Evolutionary conservation across 208 protist species (phyloP).

Genomic region (Angomonas ambiguus): DNA sequence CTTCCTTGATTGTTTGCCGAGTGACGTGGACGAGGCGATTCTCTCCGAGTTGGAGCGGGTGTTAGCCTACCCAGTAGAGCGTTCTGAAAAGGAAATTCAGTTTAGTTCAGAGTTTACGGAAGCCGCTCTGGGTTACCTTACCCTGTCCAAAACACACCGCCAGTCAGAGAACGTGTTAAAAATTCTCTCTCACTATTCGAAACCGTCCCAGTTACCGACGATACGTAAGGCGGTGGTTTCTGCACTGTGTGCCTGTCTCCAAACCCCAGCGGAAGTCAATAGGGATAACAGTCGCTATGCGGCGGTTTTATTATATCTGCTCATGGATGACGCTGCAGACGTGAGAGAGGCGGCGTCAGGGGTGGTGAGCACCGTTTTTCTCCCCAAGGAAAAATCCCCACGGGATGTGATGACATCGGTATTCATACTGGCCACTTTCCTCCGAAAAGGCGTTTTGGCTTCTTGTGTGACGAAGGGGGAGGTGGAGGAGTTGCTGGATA

Average conservation of each 20-base stretch:
- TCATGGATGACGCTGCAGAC: constrained; percentile 69
- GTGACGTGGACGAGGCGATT: not conserved
- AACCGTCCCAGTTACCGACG: constrained; percentile 43
- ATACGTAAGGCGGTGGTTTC: constrained; percentile 51
- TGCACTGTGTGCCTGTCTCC: constrained; percentile 18
- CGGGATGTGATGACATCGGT: not conserved
- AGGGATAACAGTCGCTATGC: not conserved
- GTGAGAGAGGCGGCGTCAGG: constrained; percentile 50
- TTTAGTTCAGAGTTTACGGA: not conserved
- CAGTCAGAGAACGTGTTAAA: not conserved
- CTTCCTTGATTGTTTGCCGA: not conserved
- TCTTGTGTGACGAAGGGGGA: not conserved
- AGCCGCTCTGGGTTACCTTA: not conserved
- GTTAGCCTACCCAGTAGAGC: not conserved
- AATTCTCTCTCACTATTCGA: constrained; percentile 42
- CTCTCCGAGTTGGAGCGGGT: not conserved
- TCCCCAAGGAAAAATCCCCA: not conserved
- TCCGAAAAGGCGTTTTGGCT: not conserved
- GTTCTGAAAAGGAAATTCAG: not conserved
- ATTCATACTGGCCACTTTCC: not conserved
- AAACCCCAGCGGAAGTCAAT: not conserved
- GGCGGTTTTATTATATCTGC: constrained; percentile 44
- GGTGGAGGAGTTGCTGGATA: not conserved
- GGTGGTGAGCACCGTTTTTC: constrained; percentile 14
- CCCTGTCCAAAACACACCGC: not conserved